Conservation (phyloP, 768 basidiomycete genomes). For the Rubroboletus satanas region DNA sequence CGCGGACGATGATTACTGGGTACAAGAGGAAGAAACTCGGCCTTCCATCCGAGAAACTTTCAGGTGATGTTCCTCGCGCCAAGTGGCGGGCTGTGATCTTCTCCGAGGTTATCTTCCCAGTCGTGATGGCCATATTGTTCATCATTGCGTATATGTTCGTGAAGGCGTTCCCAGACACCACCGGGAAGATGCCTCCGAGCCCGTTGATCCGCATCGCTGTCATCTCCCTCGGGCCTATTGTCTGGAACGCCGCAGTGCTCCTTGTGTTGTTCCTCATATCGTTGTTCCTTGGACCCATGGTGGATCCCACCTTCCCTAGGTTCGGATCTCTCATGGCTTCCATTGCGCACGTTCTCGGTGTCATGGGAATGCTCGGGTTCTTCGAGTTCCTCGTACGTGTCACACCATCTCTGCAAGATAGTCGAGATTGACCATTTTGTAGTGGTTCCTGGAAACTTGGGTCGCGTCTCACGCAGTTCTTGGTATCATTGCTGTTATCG, state of each 20-base stretch:
- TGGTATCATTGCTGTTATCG: slow-evolving; percentile 86
- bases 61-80: slow-evolving; percentile 91
- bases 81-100: slow-evolving; percentile 87
- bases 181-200: slow-evolving; percentile 65
- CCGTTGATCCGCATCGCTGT: slow-evolving; percentile 92
- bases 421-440: slow-evolving; percentile 11
- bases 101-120: slow-evolving; percentile 83
- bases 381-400: slow-evolving; percentile 89
- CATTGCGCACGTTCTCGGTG: slow-evolving; percentile 78
- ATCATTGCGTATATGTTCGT: slow-evolving; percentile 90
- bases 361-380: slow-evolving; percentile 86
- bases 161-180: slow-evolving; percentile 71
- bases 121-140: slow-evolving; percentile 82
- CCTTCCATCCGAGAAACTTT: slow-evolving; percentile 95
- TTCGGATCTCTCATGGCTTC: slow-evolving; percentile 93
- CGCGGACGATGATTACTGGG: slow-evolving; percentile 98
- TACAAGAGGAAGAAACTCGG: slow-evolving; percentile 98
- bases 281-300: slow-evolving; percentile 88
- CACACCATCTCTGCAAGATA: background rate
- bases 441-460: slow-evolving; percentile 97
- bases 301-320: slow-evolving; percentile 76
- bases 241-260: slow-evolving; percentile 89
- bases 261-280: slow-evolving; percentile 87
- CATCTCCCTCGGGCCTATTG: slow-evolving; percentile 90
- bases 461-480: slow-evolving; percentile 88